Base-by-base conservation (phyloP, 2,329 filamentous ascomycete species). In the Endocalyx cinctus region DNA sequence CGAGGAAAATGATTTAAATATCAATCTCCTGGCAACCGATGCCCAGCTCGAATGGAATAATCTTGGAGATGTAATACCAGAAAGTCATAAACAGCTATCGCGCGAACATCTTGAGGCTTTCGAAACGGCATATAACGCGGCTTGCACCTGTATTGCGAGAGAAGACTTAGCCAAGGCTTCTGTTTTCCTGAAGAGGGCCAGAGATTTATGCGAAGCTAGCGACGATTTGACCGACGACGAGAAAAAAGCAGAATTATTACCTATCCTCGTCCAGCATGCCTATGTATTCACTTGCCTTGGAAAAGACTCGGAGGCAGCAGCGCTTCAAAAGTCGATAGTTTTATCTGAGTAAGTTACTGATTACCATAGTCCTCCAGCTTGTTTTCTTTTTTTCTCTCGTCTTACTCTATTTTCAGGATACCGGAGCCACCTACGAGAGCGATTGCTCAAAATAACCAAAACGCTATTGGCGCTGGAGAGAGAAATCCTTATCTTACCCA, bases 61-160 rank as follows among this genome's bases (percentile, higher is more conserved):
- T 4, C 64, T 66, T 30, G 71, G 70, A 13, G 60, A 71, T 42
- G 50, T 70, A 25, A 64, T 72, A 25, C 57, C 62, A n/a, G 52
- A 58, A 20, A 67, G 67, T 45, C 74, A 75, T 57, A 76, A 74
- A 50, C 67, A 75, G 51, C 66, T 72, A 7, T 62, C 63, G 6
- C 64, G 71, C 38, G 77, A 80, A 39, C 77, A 85, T 47, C 61
- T 84, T 17, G 83, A 88, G 42, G 76, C 81, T 2, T 92, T 92
- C 47, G 87, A 92, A 63, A 81, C 83, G 17, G 81, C 84, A 10
- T 94, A 86, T 63, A 94, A 94, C 57, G 74, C 78, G 16, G 86
- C 84, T 7, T 90, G 85, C 55, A 72, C 72, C 14, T 78, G 76
- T 55, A 79, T 92, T 48, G 82, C 83, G 11, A 69, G 77, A 29